phyloP scores from a whole-genome alignment of 2,329 filamentous ascomycete genomes.

The Delphinella strobiligena region DNA sequence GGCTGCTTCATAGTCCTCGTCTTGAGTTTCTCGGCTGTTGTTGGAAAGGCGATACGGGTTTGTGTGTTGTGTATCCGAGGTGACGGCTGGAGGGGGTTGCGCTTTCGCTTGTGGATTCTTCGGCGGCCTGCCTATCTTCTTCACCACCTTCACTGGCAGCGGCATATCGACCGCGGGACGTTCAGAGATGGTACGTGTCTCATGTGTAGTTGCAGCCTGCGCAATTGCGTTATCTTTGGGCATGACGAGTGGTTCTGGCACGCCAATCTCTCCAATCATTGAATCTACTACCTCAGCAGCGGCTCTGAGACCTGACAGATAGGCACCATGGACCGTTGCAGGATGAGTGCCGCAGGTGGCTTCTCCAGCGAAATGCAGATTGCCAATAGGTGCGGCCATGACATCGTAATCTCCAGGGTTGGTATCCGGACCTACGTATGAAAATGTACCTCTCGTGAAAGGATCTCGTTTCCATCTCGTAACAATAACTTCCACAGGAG shows the following conservation, averaged over 20 bases:
- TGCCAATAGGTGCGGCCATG: conserved; percentile 76
- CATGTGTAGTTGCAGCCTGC: not conserved
- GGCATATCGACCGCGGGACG: conserved; percentile 1
- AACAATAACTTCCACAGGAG: conserved; percentile 73
- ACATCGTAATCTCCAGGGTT: conserved; percentile 78
- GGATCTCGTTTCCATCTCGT: conserved; percentile 86
- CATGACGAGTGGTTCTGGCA: conserved; percentile 64
- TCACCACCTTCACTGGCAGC: no score
- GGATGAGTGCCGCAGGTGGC: conserved; percentile 93
- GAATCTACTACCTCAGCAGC: conserved; percentile 75
- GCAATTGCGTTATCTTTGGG: conserved; percentile 34
- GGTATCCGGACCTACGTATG: conserved; percentile 76
- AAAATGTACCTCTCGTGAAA: conserved; percentile 91
- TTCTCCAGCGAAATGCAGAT: conserved; percentile 89
- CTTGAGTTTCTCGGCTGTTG: conserved; percentile 16
- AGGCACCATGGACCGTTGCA: conserved; percentile 92
- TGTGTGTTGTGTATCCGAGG: conserved; percentile 1
- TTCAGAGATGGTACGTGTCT: not conserved
- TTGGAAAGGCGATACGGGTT: conserved; percentile 11
- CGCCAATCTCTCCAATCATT: conserved; percentile 67
- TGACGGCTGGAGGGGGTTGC: conserved; percentile 5
- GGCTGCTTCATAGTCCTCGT: conserved; percentile 43
- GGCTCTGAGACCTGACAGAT: conserved; percentile 80
- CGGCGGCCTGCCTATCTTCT: not conserved
- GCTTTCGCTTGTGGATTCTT: conserved; percentile 7